Conservation (phyloP, 352 stramenopile genomes). For the Pelagophyceae sp. region DNA sequence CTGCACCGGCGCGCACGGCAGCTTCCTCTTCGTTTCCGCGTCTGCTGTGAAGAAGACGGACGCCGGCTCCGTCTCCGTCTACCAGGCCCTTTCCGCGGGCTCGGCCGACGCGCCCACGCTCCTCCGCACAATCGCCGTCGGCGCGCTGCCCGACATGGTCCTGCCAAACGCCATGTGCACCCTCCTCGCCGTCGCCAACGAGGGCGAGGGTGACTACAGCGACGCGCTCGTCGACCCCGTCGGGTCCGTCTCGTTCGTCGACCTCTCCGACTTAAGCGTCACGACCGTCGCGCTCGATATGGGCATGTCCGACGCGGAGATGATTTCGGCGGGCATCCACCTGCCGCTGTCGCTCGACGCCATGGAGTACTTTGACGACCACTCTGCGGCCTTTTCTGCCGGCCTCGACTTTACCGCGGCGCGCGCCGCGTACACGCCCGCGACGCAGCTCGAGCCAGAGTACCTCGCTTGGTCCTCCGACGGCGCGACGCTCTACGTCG, state of each 20-base stretch:
- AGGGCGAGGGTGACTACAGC: constrained; percentile 33
- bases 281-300: constrained; percentile 23
- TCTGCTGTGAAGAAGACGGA: constrained; percentile 31
- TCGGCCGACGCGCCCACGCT: constrained; percentile 13
- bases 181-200: constrained; percentile 36
- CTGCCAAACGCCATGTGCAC: constrained; percentile 30
- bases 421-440: constrained; percentile 33
- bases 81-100: constrained; percentile 22
- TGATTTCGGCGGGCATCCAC: constrained; percentile 33
- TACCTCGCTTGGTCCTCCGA: constrained; percentile 36
- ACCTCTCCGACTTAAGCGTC: neutral
- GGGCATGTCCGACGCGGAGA: constrained; percentile 30
- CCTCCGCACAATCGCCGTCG: constrained; percentile 29
- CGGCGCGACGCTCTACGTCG: constrained; percentile 36
- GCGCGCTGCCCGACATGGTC: constrained; percentile 31
- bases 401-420: constrained; percentile 28
- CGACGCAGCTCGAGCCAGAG: constrained; percentile 32
- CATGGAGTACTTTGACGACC: constrained; percentile 35
- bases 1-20: constrained; percentile 29
- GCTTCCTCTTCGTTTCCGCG: constrained; percentile 29
- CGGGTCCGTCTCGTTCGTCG: constrained; percentile 29
- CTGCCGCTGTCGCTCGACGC: constrained; percentile 34
- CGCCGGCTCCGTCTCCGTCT: constrained; percentile 29
- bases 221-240: constrained; percentile 30
- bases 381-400: constrained; percentile 28